A percentile compares a stretch with the other conserved stretches of the same genome.
Conservation (phyloP, 805 yeast genomes). For the Suhomyces emberorum region DNA sequence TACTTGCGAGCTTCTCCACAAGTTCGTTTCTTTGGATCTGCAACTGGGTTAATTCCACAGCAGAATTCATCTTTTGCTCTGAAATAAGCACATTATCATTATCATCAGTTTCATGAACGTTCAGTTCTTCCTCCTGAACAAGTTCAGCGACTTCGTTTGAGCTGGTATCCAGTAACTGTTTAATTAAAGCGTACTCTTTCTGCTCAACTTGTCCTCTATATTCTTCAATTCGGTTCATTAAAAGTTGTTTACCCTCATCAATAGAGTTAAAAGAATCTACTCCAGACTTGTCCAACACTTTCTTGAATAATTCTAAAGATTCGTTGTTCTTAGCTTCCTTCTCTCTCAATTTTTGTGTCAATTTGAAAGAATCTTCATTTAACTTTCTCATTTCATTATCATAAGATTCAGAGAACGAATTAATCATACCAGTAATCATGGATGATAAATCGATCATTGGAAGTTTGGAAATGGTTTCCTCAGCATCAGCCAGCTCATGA, state of each 20-base stretch:
- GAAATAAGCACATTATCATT: conserved; percentile 9
- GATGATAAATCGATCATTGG: conserved; percentile 32
- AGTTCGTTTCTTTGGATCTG: conserved; percentile 49
- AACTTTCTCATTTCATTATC: conserved; percentile 47
- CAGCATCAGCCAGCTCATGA: conserved; percentile 6
- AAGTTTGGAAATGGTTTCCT: conserved; percentile 20
- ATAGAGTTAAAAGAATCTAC: conserved; percentile 21
- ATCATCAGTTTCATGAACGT: not conserved
- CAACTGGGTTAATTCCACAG: conserved; percentile 40
- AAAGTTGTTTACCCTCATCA: conserved; percentile 24
- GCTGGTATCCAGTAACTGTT: conserved; percentile 38
- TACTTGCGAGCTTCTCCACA: conserved; percentile 47
- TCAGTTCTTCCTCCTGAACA: conserved; percentile 29
- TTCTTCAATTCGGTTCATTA: conserved; percentile 15
- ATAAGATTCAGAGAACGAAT: conserved; percentile 53
- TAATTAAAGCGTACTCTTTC: conserved; percentile 22
- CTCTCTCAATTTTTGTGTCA: conserved; percentile 42
- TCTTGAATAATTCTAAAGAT: conserved; percentile 24
- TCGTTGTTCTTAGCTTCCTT: conserved; percentile 46
- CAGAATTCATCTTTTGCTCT: conserved; percentile 12
- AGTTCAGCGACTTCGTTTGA: conserved; percentile 43
- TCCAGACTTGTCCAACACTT: conserved; percentile 32
- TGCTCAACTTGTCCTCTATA: conserved; percentile 13
- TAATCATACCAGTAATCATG: conserved; percentile 41
- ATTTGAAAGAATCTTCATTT: conserved; percentile 17